phyloP scores from a whole-genome alignment of 768 basidiomycete genomes.

The Mycena vulgaris region DNA sequence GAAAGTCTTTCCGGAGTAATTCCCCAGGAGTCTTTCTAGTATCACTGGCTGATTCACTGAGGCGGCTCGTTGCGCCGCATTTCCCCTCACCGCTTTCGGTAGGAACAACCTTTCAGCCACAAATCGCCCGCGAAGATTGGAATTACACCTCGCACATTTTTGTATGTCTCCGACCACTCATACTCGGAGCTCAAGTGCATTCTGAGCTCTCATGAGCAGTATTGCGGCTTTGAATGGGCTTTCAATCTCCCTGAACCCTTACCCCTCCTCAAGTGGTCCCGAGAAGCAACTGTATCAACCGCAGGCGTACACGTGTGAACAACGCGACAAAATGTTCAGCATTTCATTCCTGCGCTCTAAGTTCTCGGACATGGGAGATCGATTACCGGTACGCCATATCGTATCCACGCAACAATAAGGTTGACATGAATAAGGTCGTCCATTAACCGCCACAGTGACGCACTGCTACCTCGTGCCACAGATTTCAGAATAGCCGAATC shows the following conservation, averaged over 20 bases:
- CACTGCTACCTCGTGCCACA: constrained; percentile 11
- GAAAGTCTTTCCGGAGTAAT: too few species aligned
- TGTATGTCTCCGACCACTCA: too few species aligned
- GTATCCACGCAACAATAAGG: not conserved
- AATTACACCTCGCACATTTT: too few species aligned
- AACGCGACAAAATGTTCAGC: not conserved
- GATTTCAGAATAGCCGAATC: constrained; percentile 8
- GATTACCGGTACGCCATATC: not conserved
- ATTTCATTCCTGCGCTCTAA: not conserved
- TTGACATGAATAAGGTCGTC: not conserved
- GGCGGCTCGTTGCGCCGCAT: too few species aligned
- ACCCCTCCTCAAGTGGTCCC: not conserved
- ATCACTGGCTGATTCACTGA: too few species aligned
- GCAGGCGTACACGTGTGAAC: constrained; percentile 15
- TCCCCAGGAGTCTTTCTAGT: too few species aligned
- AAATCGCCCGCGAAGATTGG: too few species aligned
- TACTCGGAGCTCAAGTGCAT: not conserved
- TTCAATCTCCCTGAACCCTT: not conserved
- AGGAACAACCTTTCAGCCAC: too few species aligned
- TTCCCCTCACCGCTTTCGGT: too few species aligned
- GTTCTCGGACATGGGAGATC: not conserved
- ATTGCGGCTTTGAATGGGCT: too few species aligned
- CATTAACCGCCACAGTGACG: not conserved
- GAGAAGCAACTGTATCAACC: not conserved
- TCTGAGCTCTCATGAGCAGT: not conserved